Percentiles rank a stretch among this genome's conserved stretches.
These are phyloP conservation scores for Phytophthora citricola DNA, from an alignment of 352 stramenopile genomes.

Conservation along the genomic window DNA sequence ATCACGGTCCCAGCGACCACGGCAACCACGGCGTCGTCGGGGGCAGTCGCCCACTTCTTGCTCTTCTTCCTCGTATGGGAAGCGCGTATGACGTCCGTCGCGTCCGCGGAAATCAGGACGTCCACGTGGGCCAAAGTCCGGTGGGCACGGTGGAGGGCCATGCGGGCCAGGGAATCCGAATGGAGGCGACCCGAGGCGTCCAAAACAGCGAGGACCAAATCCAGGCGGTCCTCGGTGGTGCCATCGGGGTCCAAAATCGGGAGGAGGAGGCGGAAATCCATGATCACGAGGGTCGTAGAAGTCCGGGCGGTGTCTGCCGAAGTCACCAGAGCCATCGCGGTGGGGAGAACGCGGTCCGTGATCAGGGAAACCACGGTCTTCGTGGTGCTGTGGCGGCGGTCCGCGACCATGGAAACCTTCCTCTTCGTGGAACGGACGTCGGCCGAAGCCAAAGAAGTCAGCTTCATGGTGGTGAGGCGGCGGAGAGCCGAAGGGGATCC, in stretches of 20 bases:
- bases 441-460: slow-evolving; percentile 4
- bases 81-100: slow-evolving; percentile 7
- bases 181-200: slow-evolving; percentile 13
- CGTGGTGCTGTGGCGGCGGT: not conserved
- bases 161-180: slow-evolving; percentile 15
- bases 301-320: slow-evolving; percentile 1
- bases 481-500: slow-evolving; percentile 4
- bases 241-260: slow-evolving; percentile 5
- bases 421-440: slow-evolving; percentile 4
- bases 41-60: not conserved
- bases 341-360: slow-evolving; percentile 5
- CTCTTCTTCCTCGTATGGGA: slow-evolving; percentile 13
- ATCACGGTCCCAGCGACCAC: slow-evolving; percentile 19
- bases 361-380: too few species aligned
- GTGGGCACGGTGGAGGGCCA: slow-evolving; percentile 9
- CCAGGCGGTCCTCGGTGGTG: slow-evolving; percentile 10
- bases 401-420: slow-evolving; percentile 9
- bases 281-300: slow-evolving; percentile 2
- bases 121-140: slow-evolving; percentile 13
- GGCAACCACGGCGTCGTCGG: slow-evolving; percentile 14
- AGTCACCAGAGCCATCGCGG: slow-evolving; percentile 1
- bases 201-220: slow-evolving; percentile 14
- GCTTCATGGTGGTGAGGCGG: slow-evolving; percentile 1
- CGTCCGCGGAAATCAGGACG: slow-evolving; percentile 16
- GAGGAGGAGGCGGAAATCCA: slow-evolving; percentile 1